Conservation (phyloP, 495 filamentous ascomycete genomes). For the Talaromyces nanjingensis region DNA sequence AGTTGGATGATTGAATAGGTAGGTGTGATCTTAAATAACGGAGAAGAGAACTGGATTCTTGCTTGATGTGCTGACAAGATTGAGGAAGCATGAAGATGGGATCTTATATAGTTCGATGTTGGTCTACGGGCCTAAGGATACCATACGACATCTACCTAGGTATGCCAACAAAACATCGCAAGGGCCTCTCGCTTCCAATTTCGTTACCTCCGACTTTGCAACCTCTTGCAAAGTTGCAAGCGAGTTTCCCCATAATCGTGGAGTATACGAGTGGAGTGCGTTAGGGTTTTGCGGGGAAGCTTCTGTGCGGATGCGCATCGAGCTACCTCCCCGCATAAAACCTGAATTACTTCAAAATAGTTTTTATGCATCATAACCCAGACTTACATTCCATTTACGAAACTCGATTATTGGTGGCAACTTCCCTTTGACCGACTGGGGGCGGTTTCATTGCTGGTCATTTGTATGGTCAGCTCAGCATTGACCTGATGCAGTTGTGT, state of each 20-base stretch:
- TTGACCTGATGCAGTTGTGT: background rate
- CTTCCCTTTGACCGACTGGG: constrained; percentile 2
- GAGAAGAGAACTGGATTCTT: background rate
- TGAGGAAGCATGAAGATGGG: background rate
- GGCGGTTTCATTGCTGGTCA: background rate
- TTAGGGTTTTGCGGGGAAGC: background rate
- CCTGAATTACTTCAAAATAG: background rate
- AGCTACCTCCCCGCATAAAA: background rate
- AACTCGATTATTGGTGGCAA: background rate
- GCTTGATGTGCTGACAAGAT: constrained; percentile 1
- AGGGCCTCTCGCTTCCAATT: background rate
- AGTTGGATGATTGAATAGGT: constrained; percentile 4
- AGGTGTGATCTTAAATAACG: background rate
- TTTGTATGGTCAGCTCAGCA: background rate
- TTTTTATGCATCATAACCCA: background rate
- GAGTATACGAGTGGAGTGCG: background rate
- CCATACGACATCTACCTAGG: background rate
- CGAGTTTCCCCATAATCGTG: background rate
- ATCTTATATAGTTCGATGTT: background rate
- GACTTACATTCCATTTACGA: background rate
- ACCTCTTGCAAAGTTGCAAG: background rate
- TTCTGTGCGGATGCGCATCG: background rate
- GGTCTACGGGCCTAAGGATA: background rate
- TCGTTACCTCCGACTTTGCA: background rate
- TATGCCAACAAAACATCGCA: background rate